Conservation (phyloP, 2,329 filamentous ascomycete genomes). For the Fusarium sp. region DNA sequence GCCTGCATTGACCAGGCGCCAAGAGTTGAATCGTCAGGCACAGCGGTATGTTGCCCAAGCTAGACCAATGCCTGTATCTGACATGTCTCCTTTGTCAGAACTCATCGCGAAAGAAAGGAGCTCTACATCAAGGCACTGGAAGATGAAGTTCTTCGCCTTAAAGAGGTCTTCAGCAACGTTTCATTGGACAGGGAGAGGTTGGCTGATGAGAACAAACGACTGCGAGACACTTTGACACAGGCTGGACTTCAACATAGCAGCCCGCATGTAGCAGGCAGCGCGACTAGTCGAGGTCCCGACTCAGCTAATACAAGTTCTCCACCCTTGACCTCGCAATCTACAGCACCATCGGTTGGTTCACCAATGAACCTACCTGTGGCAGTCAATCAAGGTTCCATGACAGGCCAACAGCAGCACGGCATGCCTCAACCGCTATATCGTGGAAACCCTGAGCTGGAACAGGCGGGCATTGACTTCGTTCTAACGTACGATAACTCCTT, state of each 20-base stretch:
- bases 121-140: slow-evolving; percentile 95
- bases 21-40: slow-evolving; percentile 94
- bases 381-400: slow-evolving; percentile 44
- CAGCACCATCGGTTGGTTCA: slow-evolving; percentile 54
- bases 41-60: slow-evolving; percentile 74
- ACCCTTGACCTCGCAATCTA: slow-evolving; percentile 58
- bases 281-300: slow-evolving; percentile 66
- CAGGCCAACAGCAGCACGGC: slow-evolving; percentile 49
- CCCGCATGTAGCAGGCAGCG: slow-evolving; percentile 55
- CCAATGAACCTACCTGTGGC: slow-evolving; percentile 40
- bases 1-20: slow-evolving; percentile 88
- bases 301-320: slow-evolving; percentile 61
- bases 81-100: slow-evolving; percentile 66
- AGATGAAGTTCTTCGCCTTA: slow-evolving; percentile 87
- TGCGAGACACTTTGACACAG: slow-evolving; percentile 69
- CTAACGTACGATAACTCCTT: slow-evolving; percentile 80
- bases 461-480: slow-evolving; percentile 89
- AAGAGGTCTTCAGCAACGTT: slow-evolving; percentile 82
- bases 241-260: slow-evolving; percentile 59
- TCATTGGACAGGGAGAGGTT: slow-evolving; percentile 81
- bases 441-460: slow-evolving; percentile 76
- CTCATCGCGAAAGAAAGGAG: slow-evolving; percentile 96
- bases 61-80: neutral
- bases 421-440: slow-evolving; percentile 42
- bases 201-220: slow-evolving; percentile 80